Base-by-base conservation (phyloP, 2,329 filamentous ascomycete species). In the Botrytis fabae region DNA sequence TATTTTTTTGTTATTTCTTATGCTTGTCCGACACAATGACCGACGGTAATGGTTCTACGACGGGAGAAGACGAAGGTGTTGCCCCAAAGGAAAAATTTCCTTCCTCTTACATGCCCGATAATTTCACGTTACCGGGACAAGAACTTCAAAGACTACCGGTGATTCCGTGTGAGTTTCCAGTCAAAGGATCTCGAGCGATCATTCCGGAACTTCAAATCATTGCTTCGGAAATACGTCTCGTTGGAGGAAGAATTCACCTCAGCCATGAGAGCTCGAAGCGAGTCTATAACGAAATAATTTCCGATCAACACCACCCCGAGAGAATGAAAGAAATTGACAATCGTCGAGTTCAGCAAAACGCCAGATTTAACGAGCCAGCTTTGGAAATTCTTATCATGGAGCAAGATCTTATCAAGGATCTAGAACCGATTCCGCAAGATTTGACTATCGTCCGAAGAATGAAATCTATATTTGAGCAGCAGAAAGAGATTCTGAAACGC, bases 51-150 rank as follows among this genome's bases (percentile, higher is more conserved):
- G 18, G n/a, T 22, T 8, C 6, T 54, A 35, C 8, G 1, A 20
- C 14, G 2, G n/a, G 20, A n/a, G 46, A n/a, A 54, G 25, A 40
- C 9, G 46, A 57, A 5, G 48, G 9, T 18, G 4, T 38, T 40
- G 5, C 7, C 48, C 12, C n/a, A 14, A 42, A 28, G 28, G 35
- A 28, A 14, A 14, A 28, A 22, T 2, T 10, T 10, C 46, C 46
- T 40, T 40, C 46, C 64, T 54, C 46, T 35, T 68, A 54, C 4
- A 68, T 54, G 22, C 64, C 64, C n/a, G 28, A 68, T 68, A 54
- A 68, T n/a, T 68, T 54, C 35, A 68, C 32, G 42, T 28, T 57
- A 32, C 48, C 64, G 10, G 35, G 46, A 42, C n/a, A 18, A 18
- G 40, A 59, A 12, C n/a, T 57, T 32, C 65, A 44, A 42, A 69